Conservation (phyloP, 2,329 filamentous ascomycete genomes). For the Talaromyces marneffei region DNA sequence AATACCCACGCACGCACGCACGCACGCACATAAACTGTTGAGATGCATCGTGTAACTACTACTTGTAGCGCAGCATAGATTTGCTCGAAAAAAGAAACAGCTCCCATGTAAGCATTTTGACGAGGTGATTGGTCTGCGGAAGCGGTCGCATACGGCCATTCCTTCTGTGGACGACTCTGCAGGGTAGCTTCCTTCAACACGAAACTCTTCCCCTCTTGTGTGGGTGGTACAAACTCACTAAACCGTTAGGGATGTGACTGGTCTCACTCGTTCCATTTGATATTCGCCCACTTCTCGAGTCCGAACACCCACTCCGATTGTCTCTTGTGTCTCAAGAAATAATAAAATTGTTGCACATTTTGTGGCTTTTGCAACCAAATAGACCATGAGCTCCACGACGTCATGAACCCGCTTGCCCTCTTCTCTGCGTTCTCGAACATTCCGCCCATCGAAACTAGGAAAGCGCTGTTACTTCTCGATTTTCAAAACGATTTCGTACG, state of each 20-base stretch:
- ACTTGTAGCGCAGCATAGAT: neutral
- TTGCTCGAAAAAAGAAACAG: neutral
- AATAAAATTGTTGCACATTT: neutral
- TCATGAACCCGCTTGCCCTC: constrained; percentile 15
- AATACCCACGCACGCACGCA: too few species aligned
- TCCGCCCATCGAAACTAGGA: constrained; percentile 52
- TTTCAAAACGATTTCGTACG: constrained; percentile 86
- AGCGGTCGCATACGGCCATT: neutral
- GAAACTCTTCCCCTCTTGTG: neutral
- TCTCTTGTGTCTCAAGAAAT: neutral
- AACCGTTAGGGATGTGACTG: neutral
- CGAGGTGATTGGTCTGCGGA: neutral
- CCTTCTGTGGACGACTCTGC: neutral
- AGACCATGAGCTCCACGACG: constrained; percentile 11
- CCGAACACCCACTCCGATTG: neutral
- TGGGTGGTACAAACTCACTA: neutral
- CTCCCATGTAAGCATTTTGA: neutral
- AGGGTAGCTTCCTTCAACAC: neutral
- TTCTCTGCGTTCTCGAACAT: constrained; percentile 7
- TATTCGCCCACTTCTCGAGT: neutral
- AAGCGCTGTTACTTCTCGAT: constrained; percentile 76
- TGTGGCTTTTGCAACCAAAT: neutral
- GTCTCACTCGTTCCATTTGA: neutral
- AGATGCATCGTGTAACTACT: neutral
- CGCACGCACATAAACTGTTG: neutral